These are phyloP conservation scores for Elsinoe arachidis DNA, from an alignment of 2,329 filamentous ascomycete genomes.

Conservation along the genomic window DNA sequence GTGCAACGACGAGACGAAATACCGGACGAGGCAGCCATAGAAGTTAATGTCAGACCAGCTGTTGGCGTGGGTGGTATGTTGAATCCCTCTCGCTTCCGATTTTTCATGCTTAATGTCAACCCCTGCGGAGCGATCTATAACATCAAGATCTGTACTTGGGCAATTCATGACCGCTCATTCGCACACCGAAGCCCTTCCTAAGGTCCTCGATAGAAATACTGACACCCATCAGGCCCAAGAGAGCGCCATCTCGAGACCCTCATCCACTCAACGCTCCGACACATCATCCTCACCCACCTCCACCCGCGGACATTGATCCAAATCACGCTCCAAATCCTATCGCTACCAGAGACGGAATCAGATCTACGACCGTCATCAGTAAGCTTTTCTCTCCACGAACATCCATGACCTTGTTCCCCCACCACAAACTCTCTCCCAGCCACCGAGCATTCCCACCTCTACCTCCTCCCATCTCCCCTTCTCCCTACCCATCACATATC, in stretches of 20 bases:
- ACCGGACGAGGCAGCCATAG: conserved; percentile 81
- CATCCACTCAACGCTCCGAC: conserved; percentile 61
- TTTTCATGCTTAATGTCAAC: neutral
- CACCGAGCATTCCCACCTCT: too few relatives aligned
- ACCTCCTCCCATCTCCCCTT: too few relatives aligned
- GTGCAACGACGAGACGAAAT: conserved; percentile 81
- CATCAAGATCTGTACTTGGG: too few relatives aligned
- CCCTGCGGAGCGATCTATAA: too few relatives aligned
- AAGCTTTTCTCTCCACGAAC: conserved; percentile 25
- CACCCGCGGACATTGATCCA: conserved; percentile 73
- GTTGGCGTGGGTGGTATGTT: conserved; percentile 68
- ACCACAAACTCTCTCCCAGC: too few relatives aligned
- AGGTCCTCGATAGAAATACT: neutral
- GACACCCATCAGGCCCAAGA: conserved; percentile 29
- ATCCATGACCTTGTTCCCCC: neutral
- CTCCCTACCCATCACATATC: neutral
- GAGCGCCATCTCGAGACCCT: conserved; percentile 71
- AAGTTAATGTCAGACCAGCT: conserved; percentile 81
- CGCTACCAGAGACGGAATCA: conserved; percentile 57
- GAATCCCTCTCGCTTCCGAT: neutral
- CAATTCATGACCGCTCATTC: neutral
- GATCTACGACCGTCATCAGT: conserved; percentile 53
- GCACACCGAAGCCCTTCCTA: neutral
- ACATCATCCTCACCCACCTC: conserved; percentile 64
- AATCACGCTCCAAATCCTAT: conserved; percentile 67